phyloP scores from a whole-genome alignment of 1,284 basidiomycete species.

The Wolfiporia cocos region DNA sequence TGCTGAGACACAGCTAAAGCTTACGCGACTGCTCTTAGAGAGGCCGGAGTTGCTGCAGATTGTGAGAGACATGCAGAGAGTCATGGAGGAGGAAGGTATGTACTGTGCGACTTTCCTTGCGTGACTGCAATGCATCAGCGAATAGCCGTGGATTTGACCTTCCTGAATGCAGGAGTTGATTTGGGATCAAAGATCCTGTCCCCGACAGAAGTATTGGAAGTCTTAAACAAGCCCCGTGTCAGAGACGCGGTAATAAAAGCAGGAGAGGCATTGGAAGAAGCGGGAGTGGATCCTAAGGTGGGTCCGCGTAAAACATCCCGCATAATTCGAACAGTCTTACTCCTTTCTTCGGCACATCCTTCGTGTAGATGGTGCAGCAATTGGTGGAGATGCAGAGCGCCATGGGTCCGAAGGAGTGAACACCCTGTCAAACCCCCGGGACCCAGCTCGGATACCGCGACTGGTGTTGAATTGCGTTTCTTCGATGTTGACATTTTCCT shows the following conservation, averaged over 20 bases:
- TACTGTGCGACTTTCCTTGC: too few species aligned
- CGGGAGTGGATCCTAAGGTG: conserved; percentile 47
- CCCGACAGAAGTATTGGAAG: conserved; percentile 31
- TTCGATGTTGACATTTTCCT: too few species aligned
- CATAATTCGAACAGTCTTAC: background rate
- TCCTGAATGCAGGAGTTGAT: too few species aligned
- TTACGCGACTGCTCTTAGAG: conserved; percentile 45
- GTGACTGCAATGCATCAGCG: too few species aligned
- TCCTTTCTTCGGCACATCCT: too few species aligned
- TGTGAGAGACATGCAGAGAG: conserved; percentile 38
- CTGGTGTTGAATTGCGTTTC: too few species aligned
- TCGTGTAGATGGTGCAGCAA: conserved; percentile 14
- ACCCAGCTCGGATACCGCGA: too few species aligned
- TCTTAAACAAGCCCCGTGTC: conserved; percentile 48
- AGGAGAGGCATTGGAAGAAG: conserved; percentile 47
- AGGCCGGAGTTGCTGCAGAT: conserved; percentile 46
- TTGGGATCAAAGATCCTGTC: conserved; percentile 30
- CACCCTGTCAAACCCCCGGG: too few species aligned
- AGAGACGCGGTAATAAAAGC: conserved; percentile 40
- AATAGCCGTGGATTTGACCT: too few species aligned
- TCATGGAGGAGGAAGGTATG: conserved; percentile 48
- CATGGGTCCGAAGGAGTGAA: background rate
- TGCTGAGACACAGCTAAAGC: conserved; percentile 36
- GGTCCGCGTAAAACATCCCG: background rate
- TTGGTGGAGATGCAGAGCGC: conserved; percentile 15